Conservation (phyloP, 2,329 filamentous ascomycete species). For the Penicillium sp. region DNA sequence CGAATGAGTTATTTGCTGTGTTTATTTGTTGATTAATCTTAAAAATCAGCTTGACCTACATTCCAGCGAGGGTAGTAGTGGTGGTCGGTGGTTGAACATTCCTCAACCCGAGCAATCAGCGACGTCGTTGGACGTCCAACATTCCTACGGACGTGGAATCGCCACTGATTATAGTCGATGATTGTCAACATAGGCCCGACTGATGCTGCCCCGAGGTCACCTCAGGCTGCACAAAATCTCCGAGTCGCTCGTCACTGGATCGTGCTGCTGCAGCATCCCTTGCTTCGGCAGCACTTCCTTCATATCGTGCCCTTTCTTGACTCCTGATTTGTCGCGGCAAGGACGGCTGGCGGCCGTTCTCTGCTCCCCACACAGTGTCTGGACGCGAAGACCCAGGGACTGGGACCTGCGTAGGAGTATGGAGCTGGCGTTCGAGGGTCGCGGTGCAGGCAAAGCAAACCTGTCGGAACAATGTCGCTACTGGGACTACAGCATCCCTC, state of each 20-base stretch:
- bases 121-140: slow-evolving; percentile 27
- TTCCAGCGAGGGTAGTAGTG: slow-evolving; percentile 32
- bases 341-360: slow-evolving; percentile 30
- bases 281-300: slow-evolving; percentile 33
- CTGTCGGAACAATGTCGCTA: slow-evolving; percentile 37
- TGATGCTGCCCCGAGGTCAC: slow-evolving; percentile 18
- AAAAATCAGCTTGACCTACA: slow-evolving; percentile 27
- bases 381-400: slow-evolving; percentile 31
- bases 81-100: slow-evolving; percentile 30
- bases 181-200: slow-evolving; percentile 25
- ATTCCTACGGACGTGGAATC: slow-evolving; percentile 34
- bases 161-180: slow-evolving; percentile 29
- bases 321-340: slow-evolving; percentile 42
- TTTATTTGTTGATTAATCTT: slow-evolving; percentile 17
- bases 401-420: slow-evolving; percentile 33
- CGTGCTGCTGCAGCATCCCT: slow-evolving; percentile 36
- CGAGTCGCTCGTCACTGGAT: slow-evolving; percentile 37
- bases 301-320: slow-evolving; percentile 34
- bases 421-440: slow-evolving; percentile 39
- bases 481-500: slow-evolving; percentile 31
- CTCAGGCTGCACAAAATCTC: slow-evolving; percentile 35
- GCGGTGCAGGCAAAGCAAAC: slow-evolving; percentile 32
- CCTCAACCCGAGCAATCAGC: slow-evolving; percentile 23
- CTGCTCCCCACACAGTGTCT: slow-evolving; percentile 30
- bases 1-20: slow-evolving; percentile 11